These are phyloP conservation scores for Skeletonema marinoi DNA, from an alignment of 108 stramenopile genomes.

Conservation along the genomic window DNA sequence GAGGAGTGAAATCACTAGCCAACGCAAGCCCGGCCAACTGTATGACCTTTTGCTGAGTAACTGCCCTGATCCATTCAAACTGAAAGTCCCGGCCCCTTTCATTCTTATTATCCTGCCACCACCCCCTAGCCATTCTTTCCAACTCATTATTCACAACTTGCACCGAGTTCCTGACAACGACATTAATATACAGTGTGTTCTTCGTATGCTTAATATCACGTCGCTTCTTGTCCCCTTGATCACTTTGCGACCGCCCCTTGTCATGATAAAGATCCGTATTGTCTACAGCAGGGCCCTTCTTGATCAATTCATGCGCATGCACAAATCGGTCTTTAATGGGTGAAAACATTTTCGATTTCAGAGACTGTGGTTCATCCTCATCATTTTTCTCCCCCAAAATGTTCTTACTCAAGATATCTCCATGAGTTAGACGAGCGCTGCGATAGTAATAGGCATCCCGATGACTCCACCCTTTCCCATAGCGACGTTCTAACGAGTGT, in stretches of 20 bases:
- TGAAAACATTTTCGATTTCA: constrained; percentile 44
- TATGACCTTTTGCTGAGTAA: constrained; percentile 71
- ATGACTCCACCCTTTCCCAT: constrained; percentile 33
- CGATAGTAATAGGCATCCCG: constrained; percentile 34
- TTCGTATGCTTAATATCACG: constrained; percentile 45
- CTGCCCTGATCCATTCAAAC: constrained; percentile 68
- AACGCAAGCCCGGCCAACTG: constrained; percentile 76
- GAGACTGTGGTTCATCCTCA: background rate
- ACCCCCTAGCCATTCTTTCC: constrained; percentile 68
- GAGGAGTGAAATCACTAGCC: constrained; percentile 66
- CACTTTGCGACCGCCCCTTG: constrained; percentile 20
- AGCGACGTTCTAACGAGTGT: constrained; percentile 40
- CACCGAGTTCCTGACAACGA: constrained; percentile 79
- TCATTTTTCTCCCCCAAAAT: background rate
- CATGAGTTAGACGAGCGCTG: constrained; percentile 1
- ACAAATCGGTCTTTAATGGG: constrained; percentile 69
- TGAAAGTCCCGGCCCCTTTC: constrained; percentile 19
- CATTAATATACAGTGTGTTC: constrained; percentile 74
- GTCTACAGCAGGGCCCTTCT: constrained; percentile 59
- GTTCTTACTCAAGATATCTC: background rate
- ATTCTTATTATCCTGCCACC: constrained; percentile 62
- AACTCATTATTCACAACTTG: constrained; percentile 76
- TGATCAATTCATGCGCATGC: constrained; percentile 78
- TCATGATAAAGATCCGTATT: background rate
- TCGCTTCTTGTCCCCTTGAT: constrained; percentile 13